Evolutionary conservation across 148 eudicot species (phyloP).

Genomic region (Vaccinium corymbosum): DNA sequence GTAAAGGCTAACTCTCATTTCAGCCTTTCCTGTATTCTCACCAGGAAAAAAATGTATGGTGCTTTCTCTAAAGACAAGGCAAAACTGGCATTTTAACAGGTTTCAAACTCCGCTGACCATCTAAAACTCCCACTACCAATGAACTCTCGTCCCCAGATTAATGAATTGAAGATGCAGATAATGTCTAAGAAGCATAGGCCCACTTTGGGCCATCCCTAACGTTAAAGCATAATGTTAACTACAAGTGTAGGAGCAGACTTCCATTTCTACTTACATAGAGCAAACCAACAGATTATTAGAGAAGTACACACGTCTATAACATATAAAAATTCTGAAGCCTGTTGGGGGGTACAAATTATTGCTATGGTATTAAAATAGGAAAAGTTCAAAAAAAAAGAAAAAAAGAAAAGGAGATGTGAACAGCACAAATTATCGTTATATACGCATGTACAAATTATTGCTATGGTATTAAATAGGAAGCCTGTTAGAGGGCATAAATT

Average conservation of each 20-base stretch:
- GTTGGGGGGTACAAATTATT: too few relatives aligned
- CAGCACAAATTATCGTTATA: too few relatives aligned
- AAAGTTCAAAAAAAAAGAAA: too few relatives aligned
- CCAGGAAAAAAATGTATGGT: not conserved
- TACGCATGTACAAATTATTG: too few relatives aligned
- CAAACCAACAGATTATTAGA: not conserved
- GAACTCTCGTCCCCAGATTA: not conserved
- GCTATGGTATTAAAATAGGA: too few relatives aligned
- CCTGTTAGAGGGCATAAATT: too few relatives aligned
- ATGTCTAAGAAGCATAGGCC: not conserved
- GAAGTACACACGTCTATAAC: too few relatives aligned
- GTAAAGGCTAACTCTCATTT: not conserved
- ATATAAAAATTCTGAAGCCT: too few relatives aligned
- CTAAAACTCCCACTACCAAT: not conserved
- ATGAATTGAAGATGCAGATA: not conserved
- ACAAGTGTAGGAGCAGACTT: slow-evolving; percentile 12
- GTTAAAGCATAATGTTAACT: not conserved
- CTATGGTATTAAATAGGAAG: too few relatives aligned
- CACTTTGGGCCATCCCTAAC: not conserved
- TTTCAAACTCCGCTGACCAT: not conserved
- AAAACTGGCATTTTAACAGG: slow-evolving; percentile 8
- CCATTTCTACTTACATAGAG: not conserved
- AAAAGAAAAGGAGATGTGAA: too few relatives aligned
- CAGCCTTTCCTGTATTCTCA: not conserved
- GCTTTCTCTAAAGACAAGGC: not conserved